Evolutionary conservation across 2,329 filamentous ascomycete genomes (phyloP).

Genomic region (Apiospora sp.): DNA sequence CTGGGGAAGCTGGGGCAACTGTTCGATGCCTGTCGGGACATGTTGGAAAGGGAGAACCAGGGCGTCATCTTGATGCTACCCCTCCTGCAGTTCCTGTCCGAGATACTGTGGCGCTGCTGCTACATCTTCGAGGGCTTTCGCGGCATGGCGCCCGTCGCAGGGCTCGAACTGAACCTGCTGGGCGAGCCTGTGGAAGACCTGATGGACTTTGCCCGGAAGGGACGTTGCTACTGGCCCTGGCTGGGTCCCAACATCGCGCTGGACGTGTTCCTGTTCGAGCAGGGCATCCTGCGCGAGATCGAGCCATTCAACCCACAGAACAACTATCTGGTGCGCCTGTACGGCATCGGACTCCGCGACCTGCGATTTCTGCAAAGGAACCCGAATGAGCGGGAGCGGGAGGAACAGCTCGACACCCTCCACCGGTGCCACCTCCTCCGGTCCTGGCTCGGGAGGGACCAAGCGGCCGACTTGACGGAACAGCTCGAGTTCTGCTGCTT

Average conservation of each 20-base stretch:
- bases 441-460: conserved; percentile 6
- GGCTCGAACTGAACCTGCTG: background rate
- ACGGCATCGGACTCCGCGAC: conserved; percentile 25
- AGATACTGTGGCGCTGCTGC: conserved; percentile 19
- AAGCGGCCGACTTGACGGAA: conserved; percentile 23
- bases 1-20: background rate
- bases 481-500: conserved; percentile 23
- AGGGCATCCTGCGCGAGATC: background rate
- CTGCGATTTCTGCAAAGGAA: conserved; percentile 23
- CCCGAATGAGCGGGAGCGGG: background rate
- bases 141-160: background rate
- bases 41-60: background rate
- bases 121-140: conserved; percentile 17
- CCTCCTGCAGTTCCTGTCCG: background rate
- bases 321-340: conserved; percentile 23
- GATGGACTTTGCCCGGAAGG: background rate
- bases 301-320: background rate
- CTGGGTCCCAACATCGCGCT: conserved; percentile 16
- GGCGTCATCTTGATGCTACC: background rate
- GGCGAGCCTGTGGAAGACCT: background rate
- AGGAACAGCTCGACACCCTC: conserved; percentile 20
- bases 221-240: conserved; percentile 13
- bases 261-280: conserved; percentile 17
- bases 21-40: background rate
- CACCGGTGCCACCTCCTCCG: conserved; percentile 24